Percentiles rank a stretch among this genome's conserved stretches.
Evolutionary conservation across 768 basidiomycete species (phyloP).

Genomic region (Panellus pusillus): DNA sequence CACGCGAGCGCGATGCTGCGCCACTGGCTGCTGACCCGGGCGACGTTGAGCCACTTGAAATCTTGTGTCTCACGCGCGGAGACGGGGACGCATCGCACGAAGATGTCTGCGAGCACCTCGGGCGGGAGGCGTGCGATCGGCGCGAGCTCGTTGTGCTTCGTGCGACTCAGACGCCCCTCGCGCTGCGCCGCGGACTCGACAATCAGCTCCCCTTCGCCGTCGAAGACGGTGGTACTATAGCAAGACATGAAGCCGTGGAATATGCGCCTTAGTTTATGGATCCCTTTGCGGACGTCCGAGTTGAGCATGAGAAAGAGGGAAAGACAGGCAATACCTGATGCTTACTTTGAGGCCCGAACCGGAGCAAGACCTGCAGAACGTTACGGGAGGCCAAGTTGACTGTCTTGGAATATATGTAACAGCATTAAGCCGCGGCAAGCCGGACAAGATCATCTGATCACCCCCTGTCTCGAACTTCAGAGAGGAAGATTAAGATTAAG

Average conservation of each 20-base stretch:
- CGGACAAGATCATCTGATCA: too few relatives aligned
- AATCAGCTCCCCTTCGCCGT: neutral
- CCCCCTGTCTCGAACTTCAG: too few relatives aligned
- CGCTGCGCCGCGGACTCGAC: constrained; percentile 6
- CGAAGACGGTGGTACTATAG: neutral
- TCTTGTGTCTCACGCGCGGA: neutral
- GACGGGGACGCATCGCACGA: constrained; percentile 20
- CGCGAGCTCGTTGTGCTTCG: constrained; percentile 8
- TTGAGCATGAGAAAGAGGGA: neutral
- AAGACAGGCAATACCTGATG: neutral
- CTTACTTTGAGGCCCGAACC: too few relatives aligned
- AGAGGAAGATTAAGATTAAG: too few relatives aligned
- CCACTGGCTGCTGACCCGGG: constrained; percentile 16
- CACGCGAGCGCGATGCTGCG: constrained; percentile 18
- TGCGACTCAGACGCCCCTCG: constrained; percentile 4
- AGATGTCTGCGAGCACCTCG: constrained; percentile 21
- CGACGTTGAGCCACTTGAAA: constrained; percentile 19
- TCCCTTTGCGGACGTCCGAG: neutral
- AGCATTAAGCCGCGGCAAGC: too few relatives aligned
- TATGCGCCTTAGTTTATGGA: neutral
- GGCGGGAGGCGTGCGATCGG: constrained; percentile 17
- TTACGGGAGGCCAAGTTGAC: too few relatives aligned
- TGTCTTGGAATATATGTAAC: too few relatives aligned
- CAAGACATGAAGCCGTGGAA: constrained; percentile 4
- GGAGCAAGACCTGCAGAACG: too few relatives aligned